phyloP scores from a whole-genome alignment of 352 stramenopile species.

The Thalassiosira allenii region DNA sequence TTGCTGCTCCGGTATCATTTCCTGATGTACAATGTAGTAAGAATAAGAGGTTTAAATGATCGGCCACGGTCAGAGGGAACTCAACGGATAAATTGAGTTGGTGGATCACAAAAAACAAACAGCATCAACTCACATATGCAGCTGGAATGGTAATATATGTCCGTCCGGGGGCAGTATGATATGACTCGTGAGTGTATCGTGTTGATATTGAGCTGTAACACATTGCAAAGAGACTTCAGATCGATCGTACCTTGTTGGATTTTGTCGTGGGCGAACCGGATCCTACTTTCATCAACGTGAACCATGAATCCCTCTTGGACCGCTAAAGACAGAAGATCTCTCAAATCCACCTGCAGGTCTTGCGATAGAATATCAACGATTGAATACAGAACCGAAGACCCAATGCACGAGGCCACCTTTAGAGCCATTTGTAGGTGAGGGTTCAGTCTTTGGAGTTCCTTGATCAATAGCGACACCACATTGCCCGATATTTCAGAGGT shows the following conservation, averaged over 20 bases:
- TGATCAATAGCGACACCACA: constrained; percentile 40
- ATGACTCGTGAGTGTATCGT: too few relatives aligned
- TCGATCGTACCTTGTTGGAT: constrained; percentile 29
- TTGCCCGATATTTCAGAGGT: constrained; percentile 41
- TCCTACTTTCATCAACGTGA: background rate
- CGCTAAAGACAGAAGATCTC: constrained; percentile 13
- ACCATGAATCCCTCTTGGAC: constrained; percentile 28
- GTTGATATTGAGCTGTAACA: too few relatives aligned
- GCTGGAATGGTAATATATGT: too few relatives aligned
- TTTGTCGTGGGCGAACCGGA: constrained; percentile 50
- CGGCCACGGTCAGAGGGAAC: too few relatives aligned
- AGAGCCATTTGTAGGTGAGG: constrained; percentile 36
- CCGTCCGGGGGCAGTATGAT: too few relatives aligned
- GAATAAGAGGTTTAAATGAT: too few relatives aligned
- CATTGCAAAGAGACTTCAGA: too few relatives aligned
- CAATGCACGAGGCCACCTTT: constrained; percentile 44
- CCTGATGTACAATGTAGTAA: too few relatives aligned
- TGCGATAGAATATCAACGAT: constrained; percentile 41
- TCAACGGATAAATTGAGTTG: too few relatives aligned
- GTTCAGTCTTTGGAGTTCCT: constrained; percentile 40
- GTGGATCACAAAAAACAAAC: too few relatives aligned
- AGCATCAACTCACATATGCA: too few relatives aligned
- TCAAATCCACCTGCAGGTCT: constrained; percentile 23
- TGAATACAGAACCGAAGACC: constrained; percentile 24
- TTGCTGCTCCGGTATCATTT: constrained; percentile 9